Evolutionary conservation across 2,329 filamentous ascomycete genomes (phyloP), one percentile per base, ranked within the genome.

Genomic region (Akanthomyces muscarius): DNA sequence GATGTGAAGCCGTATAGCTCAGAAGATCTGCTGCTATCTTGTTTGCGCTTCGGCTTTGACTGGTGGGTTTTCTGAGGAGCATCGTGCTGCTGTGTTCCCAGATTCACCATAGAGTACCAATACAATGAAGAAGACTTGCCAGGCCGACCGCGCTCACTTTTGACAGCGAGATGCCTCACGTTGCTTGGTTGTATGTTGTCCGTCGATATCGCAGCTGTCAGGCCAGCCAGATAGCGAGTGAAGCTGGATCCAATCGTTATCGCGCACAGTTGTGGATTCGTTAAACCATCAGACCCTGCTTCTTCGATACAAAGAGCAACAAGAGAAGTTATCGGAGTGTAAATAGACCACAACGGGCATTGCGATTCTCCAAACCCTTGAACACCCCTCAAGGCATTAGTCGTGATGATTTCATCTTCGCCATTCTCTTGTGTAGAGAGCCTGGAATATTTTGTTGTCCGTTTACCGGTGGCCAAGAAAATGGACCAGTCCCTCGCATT

Each of bases 401-500:
- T 21, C 30, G 33, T 30, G 28, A 18, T 38, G 28, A 23, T 18
- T 2, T 64, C 62, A 21, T 56, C 62, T 4, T 64, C 62, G 8
- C 23, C 52, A 21, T 51, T 10, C 10, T 64, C 62, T 10, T 55
- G 56, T 18, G 33, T 16, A 5, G 25, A 13, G 16, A 13, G 28
- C 30, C 30, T 64, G 10, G 56, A 23, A 23, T 21, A 38, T 45
- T 53, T 60, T 21, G 58, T 33, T 5, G 47, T 58, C n/a, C 73
- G 71, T 58, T 76, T 77, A 2, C 75, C 83, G 0, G 82, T 84
- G 2, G 81, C 78, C 25, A 85, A 74, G 63, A 83, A 85, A 21
- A 79, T 73, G 7, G 78, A 75, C 84, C 85, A 87, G 66, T 87
- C 85, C 25, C 82, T 80, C 1, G 79, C 68, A 14, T 80, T 83